A percentile compares a stretch with the other conserved stretches of the same genome.
phyloP scores from a whole-genome alignment of 352 stramenopile species.

The Phytophthora colocasiae region DNA sequence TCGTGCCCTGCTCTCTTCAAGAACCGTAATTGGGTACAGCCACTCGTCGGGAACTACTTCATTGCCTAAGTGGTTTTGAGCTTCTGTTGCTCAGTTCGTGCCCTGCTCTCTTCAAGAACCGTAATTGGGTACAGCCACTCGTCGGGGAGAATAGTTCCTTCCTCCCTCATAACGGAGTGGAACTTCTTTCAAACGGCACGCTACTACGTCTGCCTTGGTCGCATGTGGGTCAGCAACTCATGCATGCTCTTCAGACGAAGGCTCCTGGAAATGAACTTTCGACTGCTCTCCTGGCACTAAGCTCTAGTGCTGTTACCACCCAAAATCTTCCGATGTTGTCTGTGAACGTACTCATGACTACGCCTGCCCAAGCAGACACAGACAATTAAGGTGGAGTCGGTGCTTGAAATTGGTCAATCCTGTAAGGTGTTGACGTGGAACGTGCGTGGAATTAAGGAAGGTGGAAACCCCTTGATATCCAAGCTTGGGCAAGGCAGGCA shows the following conservation, averaged over 20 bases:
- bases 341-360: conserved; percentile 3
- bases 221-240: neutral
- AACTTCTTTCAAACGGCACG: neutral
- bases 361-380: neutral
- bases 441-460: conserved; percentile 2
- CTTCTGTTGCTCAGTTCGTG: neutral
- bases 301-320: neutral
- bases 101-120: neutral
- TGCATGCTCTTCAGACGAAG: neutral
- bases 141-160: neutral
- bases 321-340: neutral
- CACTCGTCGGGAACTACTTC: neutral
- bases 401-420: conserved; percentile 2
- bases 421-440: conserved; percentile 11
- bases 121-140: neutral
- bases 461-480: neutral
- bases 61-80: conserved; percentile 1
- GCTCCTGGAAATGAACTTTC: neutral
- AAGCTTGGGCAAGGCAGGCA: too few species aligned
- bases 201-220: neutral
- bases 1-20: neutral
- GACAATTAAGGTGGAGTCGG: neutral
- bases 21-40: neutral
- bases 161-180: neutral
- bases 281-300: neutral